phyloP scores from a whole-genome alignment of 2,329 filamentous ascomycete genomes.

The Ambrosiella beaveri region DNA sequence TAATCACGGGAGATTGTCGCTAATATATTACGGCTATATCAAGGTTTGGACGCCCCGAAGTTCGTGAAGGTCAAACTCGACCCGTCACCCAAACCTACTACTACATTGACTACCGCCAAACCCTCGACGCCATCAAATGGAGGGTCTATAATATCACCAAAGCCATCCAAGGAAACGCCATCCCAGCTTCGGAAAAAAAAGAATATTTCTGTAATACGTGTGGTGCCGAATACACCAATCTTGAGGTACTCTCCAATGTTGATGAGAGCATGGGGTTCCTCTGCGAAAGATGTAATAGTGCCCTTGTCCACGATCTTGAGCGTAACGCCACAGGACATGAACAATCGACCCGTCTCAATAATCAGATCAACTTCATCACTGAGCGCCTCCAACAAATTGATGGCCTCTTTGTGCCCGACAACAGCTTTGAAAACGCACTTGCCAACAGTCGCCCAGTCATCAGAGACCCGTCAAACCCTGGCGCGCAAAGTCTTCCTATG shows the following conservation, averaged over 20 bases:
- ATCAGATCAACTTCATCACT: constrained; percentile 63
- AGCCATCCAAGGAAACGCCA: constrained; percentile 67
- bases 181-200: constrained; percentile 70
- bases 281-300: constrained; percentile 59
- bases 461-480: constrained; percentile 50
- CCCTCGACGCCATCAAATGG: constrained; percentile 94
- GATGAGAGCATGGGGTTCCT: constrained; percentile 51
- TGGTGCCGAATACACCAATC: constrained; percentile 68
- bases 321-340: constrained; percentile 54
- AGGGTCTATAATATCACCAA: constrained; percentile 77
- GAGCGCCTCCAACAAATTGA: constrained; percentile 63
- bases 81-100: constrained; percentile 84
- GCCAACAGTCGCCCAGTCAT: constrained; percentile 44
- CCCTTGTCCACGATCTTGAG: constrained; percentile 48
- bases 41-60: constrained; percentile 38
- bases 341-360: constrained; percentile 57
- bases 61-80: constrained; percentile 64
- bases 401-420: constrained; percentile 53
- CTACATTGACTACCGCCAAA: constrained; percentile 86
- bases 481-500: constrained; percentile 39
- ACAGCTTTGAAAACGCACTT: constrained; percentile 54
- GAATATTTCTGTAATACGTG: constrained; percentile 77
- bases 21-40: too few species aligned
- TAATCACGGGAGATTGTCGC: neutral
- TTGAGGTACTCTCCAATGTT: constrained; percentile 71